Percentiles rank a stretch among this genome's conserved stretches.
Conservation (phyloP, 2,329 filamentous ascomycete species). For the Fusarium sp. region DNA sequence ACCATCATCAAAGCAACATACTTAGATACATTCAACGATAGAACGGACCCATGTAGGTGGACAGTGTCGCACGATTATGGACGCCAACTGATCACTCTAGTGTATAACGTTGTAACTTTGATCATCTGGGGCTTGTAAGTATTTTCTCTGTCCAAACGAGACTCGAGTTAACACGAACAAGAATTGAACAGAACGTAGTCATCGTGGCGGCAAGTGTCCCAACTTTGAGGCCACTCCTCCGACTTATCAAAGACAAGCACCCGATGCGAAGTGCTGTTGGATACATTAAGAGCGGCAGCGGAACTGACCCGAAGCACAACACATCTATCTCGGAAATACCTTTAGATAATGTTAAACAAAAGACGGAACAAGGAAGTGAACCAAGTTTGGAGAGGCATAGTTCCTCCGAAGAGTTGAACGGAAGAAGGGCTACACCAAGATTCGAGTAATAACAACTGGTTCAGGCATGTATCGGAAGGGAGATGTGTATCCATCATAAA, state of each 20-base stretch:
- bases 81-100: background rate
- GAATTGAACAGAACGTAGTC: constrained; percentile 26
- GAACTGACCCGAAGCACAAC: background rate
- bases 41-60: constrained; percentile 4
- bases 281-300: background rate
- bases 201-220: constrained; percentile 24
- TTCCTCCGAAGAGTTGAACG: constrained; percentile 5
- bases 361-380: background rate
- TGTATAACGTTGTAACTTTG: constrained; percentile 14
- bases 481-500: background rate
- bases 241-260: background rate
- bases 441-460: background rate
- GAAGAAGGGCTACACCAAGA: background rate
- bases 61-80: too few relatives aligned
- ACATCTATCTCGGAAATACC: constrained; percentile 6
- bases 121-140: constrained; percentile 23
- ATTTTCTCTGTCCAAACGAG: background rate
- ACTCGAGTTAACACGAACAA: background rate
- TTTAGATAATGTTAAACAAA: background rate
- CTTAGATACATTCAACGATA: constrained; percentile 1
- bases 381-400: background rate
- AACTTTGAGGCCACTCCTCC: constrained; percentile 15
- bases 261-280: background rate
- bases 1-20: constrained; percentile 13
- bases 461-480: too few relatives aligned